These are phyloP conservation scores for Moniliophthora roreri DNA, from an alignment of 1,284 basidiomycete genomes.

Conservation along the genomic window DNA sequence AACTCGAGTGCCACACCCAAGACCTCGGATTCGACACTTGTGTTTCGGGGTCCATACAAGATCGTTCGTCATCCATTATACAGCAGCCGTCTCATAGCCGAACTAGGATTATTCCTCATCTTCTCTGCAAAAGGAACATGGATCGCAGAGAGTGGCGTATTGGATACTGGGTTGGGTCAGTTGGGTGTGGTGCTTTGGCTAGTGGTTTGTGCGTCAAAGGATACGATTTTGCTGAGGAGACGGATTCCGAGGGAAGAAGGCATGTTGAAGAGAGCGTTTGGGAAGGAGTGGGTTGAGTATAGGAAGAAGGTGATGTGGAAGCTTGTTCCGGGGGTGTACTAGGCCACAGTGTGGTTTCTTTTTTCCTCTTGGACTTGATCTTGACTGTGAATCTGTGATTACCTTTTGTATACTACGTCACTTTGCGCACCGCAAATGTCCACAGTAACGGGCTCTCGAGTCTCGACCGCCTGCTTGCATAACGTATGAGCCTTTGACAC, in stretches of 20 bases:
- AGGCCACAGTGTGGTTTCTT: too few species aligned
- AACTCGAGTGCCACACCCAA: neutral
- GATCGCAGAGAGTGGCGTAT: conserved; percentile 1
- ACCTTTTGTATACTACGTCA: too few species aligned
- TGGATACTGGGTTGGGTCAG: neutral
- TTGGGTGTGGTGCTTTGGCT: neutral
- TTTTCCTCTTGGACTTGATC: too few species aligned
- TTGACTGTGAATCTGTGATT: too few species aligned
- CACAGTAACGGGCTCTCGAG: too few species aligned
- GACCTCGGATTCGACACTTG: neutral
- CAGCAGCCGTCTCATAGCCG: neutral
- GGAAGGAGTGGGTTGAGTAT: conserved; percentile 3
- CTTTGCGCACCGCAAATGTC: too few species aligned
- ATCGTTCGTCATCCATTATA: conserved; percentile 3
- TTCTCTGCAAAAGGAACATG: neutral
- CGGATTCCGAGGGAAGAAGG: conserved; percentile 1
- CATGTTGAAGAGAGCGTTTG: conserved; percentile 2
- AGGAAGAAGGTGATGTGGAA: neutral
- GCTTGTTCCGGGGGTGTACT: neutral
- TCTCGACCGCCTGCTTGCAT: too few species aligned
- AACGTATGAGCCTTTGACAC: too few species aligned
- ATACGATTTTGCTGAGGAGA: neutral
- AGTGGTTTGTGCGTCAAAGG: neutral
- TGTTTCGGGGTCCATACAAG: neutral
- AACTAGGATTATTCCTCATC: neutral